Percentiles rank a stretch among this genome's conserved stretches.
phyloP scores from a whole-genome alignment of 768 basidiomycete genomes.

The Tulasnella sp. region DNA sequence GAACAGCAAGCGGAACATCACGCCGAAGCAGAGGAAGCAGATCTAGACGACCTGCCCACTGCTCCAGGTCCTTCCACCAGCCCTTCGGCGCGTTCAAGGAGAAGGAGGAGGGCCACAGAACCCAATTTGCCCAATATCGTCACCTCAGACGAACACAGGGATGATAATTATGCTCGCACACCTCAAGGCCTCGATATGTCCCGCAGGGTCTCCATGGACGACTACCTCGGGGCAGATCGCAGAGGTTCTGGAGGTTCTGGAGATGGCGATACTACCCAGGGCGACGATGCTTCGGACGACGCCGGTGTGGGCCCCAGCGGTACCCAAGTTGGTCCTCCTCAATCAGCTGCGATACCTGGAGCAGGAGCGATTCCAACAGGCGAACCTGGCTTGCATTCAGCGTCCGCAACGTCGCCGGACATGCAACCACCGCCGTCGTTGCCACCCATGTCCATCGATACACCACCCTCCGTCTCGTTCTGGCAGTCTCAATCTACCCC shows the following conservation, averaged over 20 bases:
- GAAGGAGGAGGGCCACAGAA: conserved; percentile 9
- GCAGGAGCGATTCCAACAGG: no score
- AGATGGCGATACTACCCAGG: not conserved
- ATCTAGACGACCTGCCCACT: not conserved
- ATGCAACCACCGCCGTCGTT: not conserved
- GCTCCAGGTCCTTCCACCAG: conserved; percentile 6
- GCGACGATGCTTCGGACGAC: not conserved
- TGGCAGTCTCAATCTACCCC: not conserved
- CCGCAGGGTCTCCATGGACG: conserved; percentile 14
- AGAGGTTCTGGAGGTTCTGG: conserved; percentile 2
- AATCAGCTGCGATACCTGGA: no score
- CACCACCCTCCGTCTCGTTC: not conserved
- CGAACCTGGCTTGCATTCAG: no score
- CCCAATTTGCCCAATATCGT: conserved; percentile 1
- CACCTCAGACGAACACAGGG: not conserved
- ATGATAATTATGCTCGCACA: not conserved
- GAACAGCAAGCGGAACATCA: not conserved
- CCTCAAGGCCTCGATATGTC: not conserved
- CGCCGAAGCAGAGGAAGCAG: not conserved
- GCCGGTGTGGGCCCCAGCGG: no score
- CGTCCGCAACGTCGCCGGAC: not conserved
- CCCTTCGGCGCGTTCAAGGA: not conserved
- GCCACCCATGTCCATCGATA: not conserved
- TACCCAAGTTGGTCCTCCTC: no score
- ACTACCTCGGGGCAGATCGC: not conserved